Conservation (phyloP, 192 early-diverging fungal species). For the Backusella morwellensis region DNA sequence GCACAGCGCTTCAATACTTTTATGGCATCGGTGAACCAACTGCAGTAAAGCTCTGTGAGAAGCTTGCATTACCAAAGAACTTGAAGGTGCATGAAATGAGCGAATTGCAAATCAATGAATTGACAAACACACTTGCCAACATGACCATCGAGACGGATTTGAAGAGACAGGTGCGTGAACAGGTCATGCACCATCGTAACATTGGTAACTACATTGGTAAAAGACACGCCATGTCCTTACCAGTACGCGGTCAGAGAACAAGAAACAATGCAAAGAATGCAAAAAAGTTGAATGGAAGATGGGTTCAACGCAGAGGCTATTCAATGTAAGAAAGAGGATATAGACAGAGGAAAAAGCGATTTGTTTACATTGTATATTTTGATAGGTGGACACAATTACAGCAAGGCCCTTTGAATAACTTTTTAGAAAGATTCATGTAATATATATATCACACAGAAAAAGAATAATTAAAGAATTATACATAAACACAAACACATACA, state of each 20-base stretch:
- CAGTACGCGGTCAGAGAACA: conserved; percentile 89
- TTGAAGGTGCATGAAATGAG: conserved; percentile 87
- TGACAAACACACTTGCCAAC: conserved; percentile 79
- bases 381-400: conserved; percentile 28
- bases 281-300: conserved; percentile 76
- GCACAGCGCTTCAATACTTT: conserved; percentile 81
- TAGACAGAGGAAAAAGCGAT: not conserved
- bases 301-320: conserved; percentile 43
- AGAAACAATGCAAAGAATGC: conserved; percentile 86
- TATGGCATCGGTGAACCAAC: conserved; percentile 88
- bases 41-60: conserved; percentile 71
- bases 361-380: not conserved
- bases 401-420: conserved; percentile 34
- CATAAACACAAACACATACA: not conserved
- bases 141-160: conserved; percentile 89
- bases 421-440: conserved; percentile 28
- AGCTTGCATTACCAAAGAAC: conserved; percentile 79
- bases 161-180: conserved; percentile 63
- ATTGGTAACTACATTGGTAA: conserved; percentile 79
- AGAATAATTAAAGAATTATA: not conserved
- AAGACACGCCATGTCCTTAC: conserved; percentile 82
- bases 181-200: conserved; percentile 69
- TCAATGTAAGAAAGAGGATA: conserved; percentile 24
- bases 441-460: not conserved
- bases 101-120: conserved; percentile 84